Evolutionary conservation across 2,329 filamentous ascomycete species (phyloP).

Genomic region (Aureobasidium uvarum): DNA sequence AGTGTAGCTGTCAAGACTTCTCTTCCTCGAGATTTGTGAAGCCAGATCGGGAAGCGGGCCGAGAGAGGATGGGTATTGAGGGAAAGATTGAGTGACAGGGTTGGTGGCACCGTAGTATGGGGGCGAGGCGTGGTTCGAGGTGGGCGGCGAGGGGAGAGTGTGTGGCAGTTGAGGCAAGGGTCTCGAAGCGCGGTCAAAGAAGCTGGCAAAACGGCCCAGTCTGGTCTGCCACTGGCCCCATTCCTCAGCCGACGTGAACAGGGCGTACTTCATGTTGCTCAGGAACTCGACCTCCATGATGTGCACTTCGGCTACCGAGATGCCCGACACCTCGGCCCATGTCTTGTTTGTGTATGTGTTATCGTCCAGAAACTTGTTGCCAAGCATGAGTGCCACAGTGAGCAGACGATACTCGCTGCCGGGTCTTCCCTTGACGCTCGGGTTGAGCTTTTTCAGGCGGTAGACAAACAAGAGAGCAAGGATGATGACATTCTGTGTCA

Average conservation of each 20-base stretch:
- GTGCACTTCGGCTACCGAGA: slow-evolving; percentile 91
- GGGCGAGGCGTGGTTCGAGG: slow-evolving; percentile 53
- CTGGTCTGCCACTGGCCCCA: slow-evolving; percentile 87
- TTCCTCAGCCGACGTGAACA: slow-evolving; percentile 79
- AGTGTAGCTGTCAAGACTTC: slow-evolving; percentile 56
- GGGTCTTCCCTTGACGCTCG: slow-evolving; percentile 81
- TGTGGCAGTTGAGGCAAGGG: slow-evolving; percentile 43
- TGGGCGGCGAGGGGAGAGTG: slow-evolving; percentile 53
- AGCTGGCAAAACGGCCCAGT: slow-evolving; percentile 76
- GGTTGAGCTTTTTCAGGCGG: slow-evolving; percentile 85
- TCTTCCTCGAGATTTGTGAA: slow-evolving; percentile 49
- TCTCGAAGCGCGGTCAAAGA: slow-evolving; percentile 67
- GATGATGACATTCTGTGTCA: slow-evolving; percentile 91
- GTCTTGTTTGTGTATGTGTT: slow-evolving; percentile 99
- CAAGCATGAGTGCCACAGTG: slow-evolving; percentile 94
- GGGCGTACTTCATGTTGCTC: slow-evolving; percentile 95
- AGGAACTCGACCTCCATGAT: slow-evolving; percentile 99
- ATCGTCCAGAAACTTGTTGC: slow-evolving; percentile 98
- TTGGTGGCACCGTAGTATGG: slow-evolving; percentile 41
- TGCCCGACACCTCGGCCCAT: slow-evolving; percentile 96
- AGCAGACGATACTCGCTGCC: slow-evolving; percentile 92
- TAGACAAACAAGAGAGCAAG: slow-evolving; percentile 91
- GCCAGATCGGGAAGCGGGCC: slow-evolving; percentile 44
- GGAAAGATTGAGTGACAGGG: slow-evolving; percentile 35
- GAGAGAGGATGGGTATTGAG: slow-evolving; percentile 46